These are phyloP conservation scores for Ustilago cynodontis DNA, from an alignment of 1,284 basidiomycete genomes.

Conservation along the genomic window DNA sequence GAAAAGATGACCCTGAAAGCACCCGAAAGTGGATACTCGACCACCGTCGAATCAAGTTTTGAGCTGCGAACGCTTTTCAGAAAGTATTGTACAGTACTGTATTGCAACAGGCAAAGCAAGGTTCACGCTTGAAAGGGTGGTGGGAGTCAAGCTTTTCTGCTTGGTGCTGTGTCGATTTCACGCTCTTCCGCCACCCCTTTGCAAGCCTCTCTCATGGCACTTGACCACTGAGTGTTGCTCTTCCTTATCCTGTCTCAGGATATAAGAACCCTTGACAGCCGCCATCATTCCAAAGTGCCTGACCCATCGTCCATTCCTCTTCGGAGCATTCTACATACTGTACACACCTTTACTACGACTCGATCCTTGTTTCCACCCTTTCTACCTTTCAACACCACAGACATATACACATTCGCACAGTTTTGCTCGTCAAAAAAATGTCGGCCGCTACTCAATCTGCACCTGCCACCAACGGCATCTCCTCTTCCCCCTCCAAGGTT, in stretches of 20 bases:
- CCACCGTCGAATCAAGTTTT: neutral
- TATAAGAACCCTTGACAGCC: conserved; percentile 9
- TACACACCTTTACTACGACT: neutral
- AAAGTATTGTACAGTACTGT: no score
- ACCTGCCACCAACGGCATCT: conserved; percentile 39
- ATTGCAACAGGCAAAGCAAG: no score
- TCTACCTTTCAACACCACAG: neutral
- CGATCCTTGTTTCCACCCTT: neutral
- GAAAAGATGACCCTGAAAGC: conserved; percentile 10
- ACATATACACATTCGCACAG: neutral
- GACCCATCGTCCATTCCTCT: neutral
- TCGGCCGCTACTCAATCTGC: conserved; percentile 53
- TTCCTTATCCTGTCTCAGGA: neutral
- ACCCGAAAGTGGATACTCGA: neutral
- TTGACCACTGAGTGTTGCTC: conserved; percentile 1
- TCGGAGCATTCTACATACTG: conserved; percentile 4
- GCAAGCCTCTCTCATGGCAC: neutral
- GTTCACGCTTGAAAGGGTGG: neutral
- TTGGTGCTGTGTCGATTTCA: neutral
- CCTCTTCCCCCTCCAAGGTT: conserved; percentile 42
- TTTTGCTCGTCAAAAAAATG: conserved; percentile 18
- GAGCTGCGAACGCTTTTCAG: no score
- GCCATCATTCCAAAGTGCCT: neutral
- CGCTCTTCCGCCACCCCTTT: conserved; percentile 14
- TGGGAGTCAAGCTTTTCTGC: neutral